Base-by-base conservation (phyloP, 1,139 yeast genomes). In the Pichia kudriavzevii region DNA sequence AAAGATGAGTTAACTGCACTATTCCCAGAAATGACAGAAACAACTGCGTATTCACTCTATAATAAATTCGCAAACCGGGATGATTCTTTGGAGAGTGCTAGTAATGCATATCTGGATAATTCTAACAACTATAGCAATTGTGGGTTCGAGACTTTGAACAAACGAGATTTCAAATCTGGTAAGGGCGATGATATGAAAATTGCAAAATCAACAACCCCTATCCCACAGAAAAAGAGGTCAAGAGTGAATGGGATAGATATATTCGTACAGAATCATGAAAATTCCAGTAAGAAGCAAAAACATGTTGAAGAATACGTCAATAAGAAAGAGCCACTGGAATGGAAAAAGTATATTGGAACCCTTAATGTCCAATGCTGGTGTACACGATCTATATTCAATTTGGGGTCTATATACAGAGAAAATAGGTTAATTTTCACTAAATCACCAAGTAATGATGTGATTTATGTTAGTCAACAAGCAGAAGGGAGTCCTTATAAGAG, bases 321-420 rank as follows among this genome's bases (percentile, higher is more conserved):
- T 11, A 11, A 4, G 6, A n/a, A 14, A 7, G 6, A n/a, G 3
- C 15, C 21, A 24, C 17, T 3, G 19, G 16, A 21, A 16, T 46
- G 54, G 55, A 29, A 33, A 26, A 44, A 44, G 30, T 79, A 66
- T 48, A 64, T 85, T 17, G 96, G 96, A 0, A 67, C 85, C 1
- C 49, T 84, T 19, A 79, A 77, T 42, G 74, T 81, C 1, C 78
- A 75, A 35, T 88, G 85, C 2, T 80, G 88, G 83, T 87, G 94
- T 8, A 84, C 94, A 0, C 61, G 95, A 32, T 84, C 93, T 0
- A 79, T 83, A 0, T 48, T 66, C 27, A 63, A 61, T 58, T 23
- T 42, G 12, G 79, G 6, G 52, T 64, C 34, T 73, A 69, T 44
- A 7, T 36, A 32, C 15, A 15, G 51, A 70, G 72, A 13, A 72